A percentile compares a stretch with the other conserved stretches of the same genome.
These are phyloP conservation scores for Apocynum venetum DNA, from an alignment of 257 asterid species.

Conservation along the genomic window DNA sequence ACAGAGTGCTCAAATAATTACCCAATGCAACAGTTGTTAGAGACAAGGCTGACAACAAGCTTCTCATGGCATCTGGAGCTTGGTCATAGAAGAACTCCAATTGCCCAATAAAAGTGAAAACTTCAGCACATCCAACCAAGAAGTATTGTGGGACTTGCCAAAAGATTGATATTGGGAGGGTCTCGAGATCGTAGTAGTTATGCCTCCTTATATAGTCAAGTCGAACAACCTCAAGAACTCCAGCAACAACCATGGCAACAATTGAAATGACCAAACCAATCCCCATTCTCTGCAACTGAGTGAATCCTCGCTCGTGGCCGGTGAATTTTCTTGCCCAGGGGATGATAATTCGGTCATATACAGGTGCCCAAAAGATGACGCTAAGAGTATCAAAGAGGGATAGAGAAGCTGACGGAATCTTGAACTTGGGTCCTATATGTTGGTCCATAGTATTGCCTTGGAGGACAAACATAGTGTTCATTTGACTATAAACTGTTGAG, in stretches of 20 bases:
- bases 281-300: constrained; percentile 84
- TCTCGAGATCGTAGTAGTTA: constrained; percentile 41
- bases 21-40: constrained; percentile 71
- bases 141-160: constrained; percentile 93
- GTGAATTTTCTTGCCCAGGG: constrained; percentile 50
- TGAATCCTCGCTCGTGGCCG: constrained; percentile 65
- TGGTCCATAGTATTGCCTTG: constrained; percentile 85
- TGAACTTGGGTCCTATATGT: constrained; percentile 56
- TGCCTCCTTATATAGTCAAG: constrained; percentile 46
- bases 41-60: constrained; percentile 69
- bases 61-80: constrained; percentile 88
- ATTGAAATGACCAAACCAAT: constrained; percentile 47
- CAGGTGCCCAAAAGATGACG: constrained; percentile 70
- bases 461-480: constrained; percentile 84
- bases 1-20: constrained; percentile 52
- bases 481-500: constrained; percentile 70
- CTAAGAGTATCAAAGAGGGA: constrained; percentile 73
- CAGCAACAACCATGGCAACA: constrained; percentile 62
- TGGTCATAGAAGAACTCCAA: constrained; percentile 84
- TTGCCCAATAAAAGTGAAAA: constrained; percentile 72
- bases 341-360: constrained; percentile 51
- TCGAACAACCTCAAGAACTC: constrained; percentile 52
- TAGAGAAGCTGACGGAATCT: constrained; percentile 80
- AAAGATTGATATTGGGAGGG: constrained; percentile 66
- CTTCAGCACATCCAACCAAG: constrained; percentile 80